Evolutionary conservation across 208 protist genomes (phyloP), one percentile per base, ranked within the genome.

Genomic region (Sergeia podlipaevii): DNA sequence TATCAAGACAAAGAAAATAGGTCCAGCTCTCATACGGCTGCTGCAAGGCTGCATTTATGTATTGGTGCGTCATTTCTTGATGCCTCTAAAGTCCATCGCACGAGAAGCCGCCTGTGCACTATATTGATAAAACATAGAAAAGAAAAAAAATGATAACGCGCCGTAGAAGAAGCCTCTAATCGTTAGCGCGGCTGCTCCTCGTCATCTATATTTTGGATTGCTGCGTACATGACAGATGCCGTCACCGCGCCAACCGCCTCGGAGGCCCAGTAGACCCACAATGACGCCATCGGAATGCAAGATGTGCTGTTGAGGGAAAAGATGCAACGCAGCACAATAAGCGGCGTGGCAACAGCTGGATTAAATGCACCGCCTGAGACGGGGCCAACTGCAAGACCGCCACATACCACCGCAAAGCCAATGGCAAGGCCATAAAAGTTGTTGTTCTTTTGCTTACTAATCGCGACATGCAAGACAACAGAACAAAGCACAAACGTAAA

Each of bases 401-500:
- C 80, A 33, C 73, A 77, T 24, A 92, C 54, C 52, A 92, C 69
- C 17, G 84, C 72, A 46, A 87, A 85, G 38, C 84, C 84, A 42
- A 86, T 84, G 15, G 78, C 80, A 54, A 92, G 86, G 8, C 80
- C 84, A 60, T 86, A 85, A 36, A 92, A 89, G 63, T 85, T 84
- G 66, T 80, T 86, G 54, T 80, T 78, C 13, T 59, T 65, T 52
- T 84, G 77, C 18, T 68, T 76, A 41, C 75, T 82, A 8, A 84
- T 69, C 28, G 73, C 69, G n/a, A 84, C 75, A 44, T 92, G 84
- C 46, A 92, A 65, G 23, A 89, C 77, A 24, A 86, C 77, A 17
- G 84, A 89, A 52, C 77, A 89, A 18, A 92, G 66, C 11, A 92
- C 42, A 67, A 92, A 89, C 10, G 77, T 92, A 64, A 82, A 92